These are phyloP conservation scores for Dendrobium chrysotoxum DNA, from an alignment of 106 monocot genomes.

Conservation along the genomic window DNA sequence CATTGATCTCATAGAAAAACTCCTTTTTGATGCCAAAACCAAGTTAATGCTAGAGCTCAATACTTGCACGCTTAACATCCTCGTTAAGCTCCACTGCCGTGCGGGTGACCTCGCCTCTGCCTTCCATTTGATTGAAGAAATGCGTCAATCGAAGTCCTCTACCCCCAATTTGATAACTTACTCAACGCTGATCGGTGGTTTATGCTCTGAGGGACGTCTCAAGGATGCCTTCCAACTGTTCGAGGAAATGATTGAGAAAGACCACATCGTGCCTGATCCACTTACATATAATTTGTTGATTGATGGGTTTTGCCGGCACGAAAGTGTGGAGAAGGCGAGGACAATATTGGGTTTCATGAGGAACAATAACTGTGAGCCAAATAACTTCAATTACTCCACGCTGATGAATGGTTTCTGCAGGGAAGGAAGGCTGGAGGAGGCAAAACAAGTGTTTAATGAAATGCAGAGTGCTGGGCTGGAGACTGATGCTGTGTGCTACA, in stretches of 20 bases:
- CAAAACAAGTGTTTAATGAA: slow-evolving; percentile 52
- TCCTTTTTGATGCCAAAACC: slow-evolving; percentile 32
- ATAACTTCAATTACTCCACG: slow-evolving; percentile 66
- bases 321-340: slow-evolving; percentile 59
- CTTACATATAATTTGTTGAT: slow-evolving; percentile 73
- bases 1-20: slow-evolving; percentile 34
- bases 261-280: slow-evolving; percentile 56
- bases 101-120: slow-evolving; percentile 33
- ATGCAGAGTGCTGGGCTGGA: slow-evolving; percentile 39
- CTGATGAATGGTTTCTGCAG: slow-evolving; percentile 67
- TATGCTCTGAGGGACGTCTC: slow-evolving; percentile 44
- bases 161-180: slow-evolving; percentile 72
- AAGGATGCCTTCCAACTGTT: slow-evolving; percentile 77
- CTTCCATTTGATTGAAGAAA: slow-evolving; percentile 36
- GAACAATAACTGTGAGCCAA: slow-evolving; percentile 69
- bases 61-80: slow-evolving; percentile 62
- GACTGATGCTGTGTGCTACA: slow-evolving; percentile 63
- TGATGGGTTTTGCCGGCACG: slow-evolving; percentile 64
- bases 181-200: slow-evolving; percentile 62
- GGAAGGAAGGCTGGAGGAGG: slow-evolving; percentile 53
- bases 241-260: slow-evolving; percentile 90
- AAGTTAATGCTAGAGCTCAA: slow-evolving; percentile 30
- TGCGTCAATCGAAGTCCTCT: slow-evolving; percentile 24
- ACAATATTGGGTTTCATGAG: slow-evolving; percentile 64
- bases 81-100: slow-evolving; percentile 57